phyloP scores from a whole-genome alignment of 495 filamentous ascomycete species.

The Aspergillus steynii region DNA sequence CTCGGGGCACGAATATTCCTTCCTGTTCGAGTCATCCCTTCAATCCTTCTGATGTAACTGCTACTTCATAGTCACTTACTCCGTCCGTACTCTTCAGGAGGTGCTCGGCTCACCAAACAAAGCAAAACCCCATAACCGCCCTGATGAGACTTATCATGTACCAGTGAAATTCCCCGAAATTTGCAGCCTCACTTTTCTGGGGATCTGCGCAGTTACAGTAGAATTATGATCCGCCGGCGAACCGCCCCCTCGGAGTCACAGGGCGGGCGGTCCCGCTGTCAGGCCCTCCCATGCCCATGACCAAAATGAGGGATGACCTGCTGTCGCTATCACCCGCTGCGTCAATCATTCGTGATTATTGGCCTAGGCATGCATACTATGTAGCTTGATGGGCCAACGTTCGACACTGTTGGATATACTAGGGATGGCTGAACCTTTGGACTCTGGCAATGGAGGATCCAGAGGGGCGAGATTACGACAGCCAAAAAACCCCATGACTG shows the following conservation, averaged over 20 bases:
- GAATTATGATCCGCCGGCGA: constrained; percentile 18
- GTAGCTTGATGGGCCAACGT: neutral
- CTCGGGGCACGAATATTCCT: neutral
- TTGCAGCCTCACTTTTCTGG: neutral
- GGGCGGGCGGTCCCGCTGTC: constrained; percentile 22
- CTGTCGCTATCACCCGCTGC: no score
- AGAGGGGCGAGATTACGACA: neutral
- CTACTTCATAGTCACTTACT: neutral
- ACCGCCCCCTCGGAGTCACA: constrained; percentile 17
- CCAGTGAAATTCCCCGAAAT: neutral
- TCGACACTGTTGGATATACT: neutral
- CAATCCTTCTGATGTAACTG: neutral
- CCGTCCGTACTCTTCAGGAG: neutral
- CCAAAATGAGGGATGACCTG: neutral
- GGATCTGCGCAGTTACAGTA: neutral
- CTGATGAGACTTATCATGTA: no score
- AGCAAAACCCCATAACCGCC: neutral
- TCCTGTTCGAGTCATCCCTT: neutral
- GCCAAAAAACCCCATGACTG: neutral
- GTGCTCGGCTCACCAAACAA: no score
- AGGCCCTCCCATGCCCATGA: neutral
- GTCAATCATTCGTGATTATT: neutral
- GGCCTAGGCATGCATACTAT: neutral
- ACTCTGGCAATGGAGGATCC: no score
- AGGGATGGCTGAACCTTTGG: neutral